A percentile compares a stretch with the other conserved stretches of the same genome.
Evolutionary conservation across 78 protist species (phyloP).

Genomic region (Dictyostelium citrinum): DNA sequence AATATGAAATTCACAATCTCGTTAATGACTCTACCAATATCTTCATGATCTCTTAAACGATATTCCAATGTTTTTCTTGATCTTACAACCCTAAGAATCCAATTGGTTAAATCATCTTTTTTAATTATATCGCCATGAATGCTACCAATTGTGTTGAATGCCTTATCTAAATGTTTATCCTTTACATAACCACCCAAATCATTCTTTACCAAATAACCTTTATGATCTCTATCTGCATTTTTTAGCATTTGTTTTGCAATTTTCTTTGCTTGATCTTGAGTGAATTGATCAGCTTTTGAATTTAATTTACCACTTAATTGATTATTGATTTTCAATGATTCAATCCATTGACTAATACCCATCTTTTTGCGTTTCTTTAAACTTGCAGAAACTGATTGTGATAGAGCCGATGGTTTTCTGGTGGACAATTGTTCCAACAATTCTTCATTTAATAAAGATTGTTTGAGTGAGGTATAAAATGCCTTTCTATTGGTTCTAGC

Average conservation of each 20-base stretch:
- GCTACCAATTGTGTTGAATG: slow-evolving; percentile 46
- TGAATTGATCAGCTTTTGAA: slow-evolving; percentile 2
- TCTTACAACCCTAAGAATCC: slow-evolving; percentile 49
- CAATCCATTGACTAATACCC: slow-evolving; percentile 52
- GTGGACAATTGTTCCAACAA: slow-evolving; percentile 49
- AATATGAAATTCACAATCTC: slow-evolving; percentile 57
- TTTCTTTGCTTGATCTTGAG: slow-evolving; percentile 37
- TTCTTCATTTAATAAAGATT: slow-evolving; percentile 50
- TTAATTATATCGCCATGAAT: not conserved
- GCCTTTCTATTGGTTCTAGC: slow-evolving; percentile 74
- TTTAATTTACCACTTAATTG: slow-evolving; percentile 46
- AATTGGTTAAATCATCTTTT: slow-evolving; percentile 15
- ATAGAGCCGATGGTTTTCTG: not conserved
- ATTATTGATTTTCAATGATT: not conserved
- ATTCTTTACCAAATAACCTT: slow-evolving; percentile 12
- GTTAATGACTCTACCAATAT: slow-evolving; percentile 60
- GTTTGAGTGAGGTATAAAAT: slow-evolving; percentile 34
- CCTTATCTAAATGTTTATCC: slow-evolving; percentile 25
- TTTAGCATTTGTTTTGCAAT: slow-evolving; percentile 31
- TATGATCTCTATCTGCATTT: slow-evolving; percentile 34
- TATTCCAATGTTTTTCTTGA: slow-evolving; percentile 58
- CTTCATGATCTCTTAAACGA: slow-evolving; percentile 68
- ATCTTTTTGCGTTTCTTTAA: slow-evolving; percentile 49
- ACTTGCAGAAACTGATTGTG: slow-evolving; percentile 26
- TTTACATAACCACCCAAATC: slow-evolving; percentile 46